phyloP scores from a whole-genome alignment of 2,329 filamentous ascomycete species.

The Aspergillus persii region DNA sequence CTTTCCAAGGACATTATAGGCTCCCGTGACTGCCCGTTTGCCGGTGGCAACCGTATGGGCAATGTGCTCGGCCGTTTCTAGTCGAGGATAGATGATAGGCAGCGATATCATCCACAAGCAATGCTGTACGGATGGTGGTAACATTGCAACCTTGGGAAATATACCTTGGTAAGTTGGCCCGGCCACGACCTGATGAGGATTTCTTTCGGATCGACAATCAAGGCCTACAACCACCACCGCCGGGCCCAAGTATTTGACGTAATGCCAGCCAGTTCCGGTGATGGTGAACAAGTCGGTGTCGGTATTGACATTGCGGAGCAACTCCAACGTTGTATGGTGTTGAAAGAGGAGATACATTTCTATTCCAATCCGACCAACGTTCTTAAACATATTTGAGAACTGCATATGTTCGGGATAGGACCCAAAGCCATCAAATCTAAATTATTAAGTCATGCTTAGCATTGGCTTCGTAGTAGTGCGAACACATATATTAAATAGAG shows the following conservation, averaged over 20 bases:
- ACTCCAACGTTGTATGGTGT: conserved; percentile 92
- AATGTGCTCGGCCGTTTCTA: conserved; percentile 88
- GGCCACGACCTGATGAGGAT: conserved; percentile 86
- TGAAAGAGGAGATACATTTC: conserved; percentile 99
- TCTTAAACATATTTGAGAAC: conserved; percentile 95
- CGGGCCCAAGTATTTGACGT: conserved; percentile 92
- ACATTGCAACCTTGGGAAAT: conserved; percentile 88
- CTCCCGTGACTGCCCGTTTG: conserved; percentile 94
- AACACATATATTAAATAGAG: not conserved
- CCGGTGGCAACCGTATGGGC: conserved; percentile 89
- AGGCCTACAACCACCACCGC: conserved; percentile 85
- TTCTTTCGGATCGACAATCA: conserved; percentile 89
- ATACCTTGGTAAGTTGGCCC: conserved; percentile 96
- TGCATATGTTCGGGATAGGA: conserved; percentile 99
- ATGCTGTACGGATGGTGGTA: conserved; percentile 92
- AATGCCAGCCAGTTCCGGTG: conserved; percentile 97
- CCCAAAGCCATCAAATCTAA: conserved; percentile 91
- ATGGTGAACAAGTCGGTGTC: conserved; percentile 94
- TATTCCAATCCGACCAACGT: conserved; percentile 90
- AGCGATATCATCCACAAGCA: conserved; percentile 96
- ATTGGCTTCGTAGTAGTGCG: conserved; percentile 3
- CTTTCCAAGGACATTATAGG: conserved; percentile 93
- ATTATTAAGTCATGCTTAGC: not conserved
- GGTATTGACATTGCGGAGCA: conserved; percentile 81
- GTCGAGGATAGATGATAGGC: conserved; percentile 82